Conservation (phyloP, 768 basidiomycete genomes). For the Mycena rosella region DNA sequence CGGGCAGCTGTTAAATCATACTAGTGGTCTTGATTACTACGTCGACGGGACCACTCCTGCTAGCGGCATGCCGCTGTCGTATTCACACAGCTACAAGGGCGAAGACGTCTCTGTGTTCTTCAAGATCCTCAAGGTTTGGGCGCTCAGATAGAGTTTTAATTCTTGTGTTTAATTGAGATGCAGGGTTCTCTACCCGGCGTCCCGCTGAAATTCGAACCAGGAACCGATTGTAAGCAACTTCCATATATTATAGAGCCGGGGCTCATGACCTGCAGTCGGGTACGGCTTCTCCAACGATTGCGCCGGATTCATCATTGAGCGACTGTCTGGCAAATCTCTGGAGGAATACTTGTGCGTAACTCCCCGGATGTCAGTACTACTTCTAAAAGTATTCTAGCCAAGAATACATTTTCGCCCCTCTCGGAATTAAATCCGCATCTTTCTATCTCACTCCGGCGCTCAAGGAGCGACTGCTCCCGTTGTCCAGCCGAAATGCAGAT, state of each 20-base stretch:
- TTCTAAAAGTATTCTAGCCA: slow-evolving; percentile 31
- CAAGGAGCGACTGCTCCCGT: not conserved
- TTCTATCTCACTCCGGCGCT: not conserved
- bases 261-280: slow-evolving; percentile 27
- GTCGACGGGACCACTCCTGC: not conserved
- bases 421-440: not conserved
- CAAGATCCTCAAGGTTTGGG: slow-evolving; percentile 20
- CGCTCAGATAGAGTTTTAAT: no score
- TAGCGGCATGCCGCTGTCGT: slow-evolving; percentile 12
- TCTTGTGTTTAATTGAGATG: not conserved
- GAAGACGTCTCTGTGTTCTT: slow-evolving; percentile 41
- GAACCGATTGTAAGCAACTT: slow-evolving; percentile 40
- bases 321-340: slow-evolving; percentile 42
- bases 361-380: no score
- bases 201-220: slow-evolving; percentile 47
- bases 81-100: slow-evolving; percentile 42
- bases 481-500: not conserved
- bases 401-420: slow-evolving; percentile 24
- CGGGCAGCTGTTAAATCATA: slow-evolving; percentile 47
- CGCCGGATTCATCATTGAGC: slow-evolving; percentile 46
- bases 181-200: slow-evolving; percentile 43
- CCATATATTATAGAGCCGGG: no score
- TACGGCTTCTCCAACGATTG: slow-evolving; percentile 44
- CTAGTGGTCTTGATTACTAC: slow-evolving; percentile 48
- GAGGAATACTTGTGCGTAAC: slow-evolving; percentile 48